Base-by-base conservation (phyloP, 352 stramenopile species). In the Phytophthora meadii region DNA sequence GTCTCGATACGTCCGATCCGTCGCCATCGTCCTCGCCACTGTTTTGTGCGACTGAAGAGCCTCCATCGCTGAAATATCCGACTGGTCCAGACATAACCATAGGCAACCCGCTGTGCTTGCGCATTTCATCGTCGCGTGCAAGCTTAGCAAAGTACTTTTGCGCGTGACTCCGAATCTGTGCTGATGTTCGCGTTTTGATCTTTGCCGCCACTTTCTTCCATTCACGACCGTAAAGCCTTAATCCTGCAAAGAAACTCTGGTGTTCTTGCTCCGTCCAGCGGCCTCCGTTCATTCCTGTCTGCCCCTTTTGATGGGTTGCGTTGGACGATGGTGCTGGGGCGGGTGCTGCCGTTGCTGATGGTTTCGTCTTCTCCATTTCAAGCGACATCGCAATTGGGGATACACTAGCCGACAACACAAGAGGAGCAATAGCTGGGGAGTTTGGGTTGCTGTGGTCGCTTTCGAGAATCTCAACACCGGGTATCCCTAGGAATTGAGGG, bases 181-280 rank as follows among this genome's bases (percentile, higher is more conserved):
- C 88, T 11, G 88, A 93, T 41, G 86, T 94, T n/a, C 88, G 82
- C 2, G 88, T 94, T 71, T 93, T 93, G 60, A 95, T 94, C 70
- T 93, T 94, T 48, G 81, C 85, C n/a, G 88, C 88, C 14, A 95
- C 86, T 77, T 98, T 98, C 72, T 99, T 99, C 97, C 97, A 99
- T 71, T 99, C 94, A 41, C 97, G 96, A 5, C 97, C 97, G 67
- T 99, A 98, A 19, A 95, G 69, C 17, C 90, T 81, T 14, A 99
- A 81, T 8, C 96, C 97, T 24, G 85, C 79, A 19, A 99, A 83
- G 69, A 99, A 99, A 44, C 88, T 94, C 68, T 98, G 80, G 66
- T 99, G 97, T 71, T 99, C 96, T 79, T 96, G 81, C 27, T 93
- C 74, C 1, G 94, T 99, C 97, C 97, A 99, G 41, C 96, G 86